Evolutionary conservation across 2,329 filamentous ascomycete genomes (phyloP).

Genomic region (Lomentospora prolificans): DNA sequence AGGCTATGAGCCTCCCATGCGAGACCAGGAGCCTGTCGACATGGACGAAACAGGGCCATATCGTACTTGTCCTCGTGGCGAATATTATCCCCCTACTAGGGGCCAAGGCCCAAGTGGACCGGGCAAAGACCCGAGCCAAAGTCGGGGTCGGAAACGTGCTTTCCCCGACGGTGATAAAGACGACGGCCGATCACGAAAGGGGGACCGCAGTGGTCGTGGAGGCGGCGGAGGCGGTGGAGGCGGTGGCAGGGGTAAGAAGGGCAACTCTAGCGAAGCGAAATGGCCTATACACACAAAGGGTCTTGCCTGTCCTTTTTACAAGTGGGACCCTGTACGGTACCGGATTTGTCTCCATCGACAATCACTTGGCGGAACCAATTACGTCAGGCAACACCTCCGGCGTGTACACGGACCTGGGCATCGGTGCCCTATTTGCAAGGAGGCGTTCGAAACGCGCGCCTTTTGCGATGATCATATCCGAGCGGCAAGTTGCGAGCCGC

Average conservation of each 20-base stretch:
- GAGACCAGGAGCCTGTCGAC: too few relatives aligned
- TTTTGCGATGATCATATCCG: background rate
- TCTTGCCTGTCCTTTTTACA: conserved; percentile 2
- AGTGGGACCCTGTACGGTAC: background rate
- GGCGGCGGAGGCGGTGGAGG: background rate
- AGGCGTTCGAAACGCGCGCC: background rate
- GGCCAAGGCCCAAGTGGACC: too few relatives aligned
- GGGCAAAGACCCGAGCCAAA: too few relatives aligned
- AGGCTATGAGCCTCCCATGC: background rate
- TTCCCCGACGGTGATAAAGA: background rate
- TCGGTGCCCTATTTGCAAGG: background rate
- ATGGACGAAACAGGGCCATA: too few relatives aligned
- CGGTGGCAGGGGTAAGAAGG: background rate
- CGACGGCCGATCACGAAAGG: too few relatives aligned
- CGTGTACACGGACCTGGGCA: background rate
- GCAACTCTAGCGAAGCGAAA: background rate
- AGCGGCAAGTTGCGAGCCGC: background rate
- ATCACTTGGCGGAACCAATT: background rate
- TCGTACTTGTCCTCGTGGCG: too few relatives aligned
- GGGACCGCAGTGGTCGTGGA: background rate
- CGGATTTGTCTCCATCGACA: conserved; percentile 1
- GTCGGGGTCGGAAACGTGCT: too few relatives aligned
- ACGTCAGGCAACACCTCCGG: background rate
- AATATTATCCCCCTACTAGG: too few relatives aligned
- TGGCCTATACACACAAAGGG: background rate